Percentiles rank a stretch among this genome's conserved stretches.
phyloP scores from a whole-genome alignment of 805 yeast species.

The Zygosaccharomyces pseudorouxii region DNA sequence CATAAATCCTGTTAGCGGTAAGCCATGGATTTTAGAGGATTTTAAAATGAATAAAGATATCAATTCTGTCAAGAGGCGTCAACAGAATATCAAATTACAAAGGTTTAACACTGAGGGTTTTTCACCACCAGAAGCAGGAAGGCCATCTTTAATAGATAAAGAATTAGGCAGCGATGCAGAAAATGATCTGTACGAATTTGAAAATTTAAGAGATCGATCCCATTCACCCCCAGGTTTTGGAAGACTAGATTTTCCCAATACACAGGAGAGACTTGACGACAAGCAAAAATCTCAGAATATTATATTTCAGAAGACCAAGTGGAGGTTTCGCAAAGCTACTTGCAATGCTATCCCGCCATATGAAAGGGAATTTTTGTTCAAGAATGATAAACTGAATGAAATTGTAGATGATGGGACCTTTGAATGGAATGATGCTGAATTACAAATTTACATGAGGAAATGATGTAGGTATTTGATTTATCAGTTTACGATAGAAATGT shows the following conservation, averaged over 20 bases:
- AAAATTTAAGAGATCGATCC: conserved; percentile 34
- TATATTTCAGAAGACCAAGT: conserved; percentile 39
- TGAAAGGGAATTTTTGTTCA: conserved; percentile 43
- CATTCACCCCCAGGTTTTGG: conserved; percentile 58
- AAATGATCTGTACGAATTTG: conserved; percentile 24
- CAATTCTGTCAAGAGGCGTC: conserved; percentile 11
- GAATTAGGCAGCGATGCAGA: conserved; percentile 14
- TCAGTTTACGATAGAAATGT: not conserved
- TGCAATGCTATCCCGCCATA: conserved; percentile 30
- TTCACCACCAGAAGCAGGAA: conserved; percentile 10
- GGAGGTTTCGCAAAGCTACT: conserved; percentile 43
- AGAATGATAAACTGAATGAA: conserved; percentile 38
- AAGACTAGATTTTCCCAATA: conserved; percentile 53
- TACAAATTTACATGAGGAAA: conserved; percentile 24
- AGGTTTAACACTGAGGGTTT: conserved; percentile 23
- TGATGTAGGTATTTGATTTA: not conserved
- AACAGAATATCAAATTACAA: conserved; percentile 14
- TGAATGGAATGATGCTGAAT: conserved; percentile 27
- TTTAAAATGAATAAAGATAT: conserved; percentile 28
- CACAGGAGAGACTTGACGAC: conserved; percentile 46
- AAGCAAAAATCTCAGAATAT: conserved; percentile 35
- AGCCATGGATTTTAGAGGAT: conserved; percentile 36
- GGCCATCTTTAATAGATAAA: not conserved
- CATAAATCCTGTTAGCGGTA: conserved; percentile 26
- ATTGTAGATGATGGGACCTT: conserved; percentile 34